Base-by-base conservation (phyloP, 2,329 filamentous ascomycete species). In the Paracoccidioides lutzii region DNA sequence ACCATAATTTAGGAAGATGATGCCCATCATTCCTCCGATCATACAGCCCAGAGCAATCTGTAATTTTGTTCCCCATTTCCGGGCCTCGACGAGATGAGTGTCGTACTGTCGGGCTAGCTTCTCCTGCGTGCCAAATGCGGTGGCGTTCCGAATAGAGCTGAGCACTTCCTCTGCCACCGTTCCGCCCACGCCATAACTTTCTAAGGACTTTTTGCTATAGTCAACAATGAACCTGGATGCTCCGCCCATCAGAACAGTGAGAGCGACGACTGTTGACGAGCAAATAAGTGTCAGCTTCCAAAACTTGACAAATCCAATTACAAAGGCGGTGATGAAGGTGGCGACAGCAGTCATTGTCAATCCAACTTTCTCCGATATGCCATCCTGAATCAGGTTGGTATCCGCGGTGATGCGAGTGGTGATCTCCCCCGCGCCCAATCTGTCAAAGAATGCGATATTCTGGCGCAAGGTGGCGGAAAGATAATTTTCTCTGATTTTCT, bases 281-380 rank as follows among this genome's bases (percentile, higher is more conserved):
- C 95, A 79, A 62, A 98, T 96, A 53, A 96, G 74, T 0, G 93
- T 93, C 60, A 97, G 76, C 71, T 93, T 95, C 88, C 91, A 96
- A 71, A 87, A 94, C 65, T 88, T 87, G 70, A 91, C 72, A 68
- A 95, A 97, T 2, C 87, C 89, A 61, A 98, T 91, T 55, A 96
- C 76, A 61, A 95, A 95, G 14, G 90, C 89, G 0, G 90, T 84
- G 55, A 95, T 73, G 65, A 97, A 97, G 7, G 88, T 90, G 1
- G 90, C 82, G 3, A 90, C 52, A 10, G 88, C 87, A 12, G 83
- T 82, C 55, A 95, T 68, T 0, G 88, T 90, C 60, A 95, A 73
- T 12, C 82, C 83, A 46, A 95, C 80, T 74, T 95, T 95, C 70
- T 95, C 88, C 0, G 88, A 94, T 48, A 98, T 89, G 56, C 90